Evolutionary conservation across 2,329 filamentous ascomycete species (phyloP), one percentile per base, ranked within the genome.

Genomic region (Ceratocystiopsis minuta): DNA sequence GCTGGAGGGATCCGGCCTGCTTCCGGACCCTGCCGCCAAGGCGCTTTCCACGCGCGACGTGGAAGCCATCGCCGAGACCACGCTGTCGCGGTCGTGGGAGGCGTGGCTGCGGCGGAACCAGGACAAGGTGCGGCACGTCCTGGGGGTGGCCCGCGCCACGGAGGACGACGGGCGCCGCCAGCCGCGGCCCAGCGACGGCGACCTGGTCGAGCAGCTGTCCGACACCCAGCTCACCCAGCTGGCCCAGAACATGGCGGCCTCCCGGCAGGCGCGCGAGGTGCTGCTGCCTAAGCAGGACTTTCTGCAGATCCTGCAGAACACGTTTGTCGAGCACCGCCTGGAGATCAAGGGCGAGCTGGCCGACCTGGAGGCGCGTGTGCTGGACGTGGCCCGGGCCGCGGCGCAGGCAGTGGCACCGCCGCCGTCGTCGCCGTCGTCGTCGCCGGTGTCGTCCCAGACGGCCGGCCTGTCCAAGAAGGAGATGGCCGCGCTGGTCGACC

Each of bases 21-120:
- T 16, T 39, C 55, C 14, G 36, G 54, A 36, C 48, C 53, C 20
- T 4, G 48, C 38, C 16, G 48, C 46, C 17, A 57, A 55, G 33
- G 54, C 53, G 33, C 46, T 60, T n/a, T 45, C 51, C 0, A 46
- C 47, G 4, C 47, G 55, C 1, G 51, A 55, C 1, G 49, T 58
- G 5, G 49, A 54, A 18, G 38, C 34, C 17, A 51, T 54, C 3
- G 45, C 62, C 3, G 50, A 58, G 38, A 45, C 48, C 6, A 57
- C 57, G 28, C 49, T 62, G 35, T 55, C 58, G 1, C 57, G 44
- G 34, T 57, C 61, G 4, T 77, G 71, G 70, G 59, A 66, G 16
- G 56, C 59, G 0, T 78, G 70, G 66, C 52, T 72, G 24, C 58
- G 57, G 35, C 61, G 62, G 16, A 77, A 76, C 52, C 54, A 66